A percentile compares a stretch with the other conserved stretches of the same genome.
phyloP scores from a whole-genome alignment of 345 rosid species.

The Salix arbutifolia region DNA sequence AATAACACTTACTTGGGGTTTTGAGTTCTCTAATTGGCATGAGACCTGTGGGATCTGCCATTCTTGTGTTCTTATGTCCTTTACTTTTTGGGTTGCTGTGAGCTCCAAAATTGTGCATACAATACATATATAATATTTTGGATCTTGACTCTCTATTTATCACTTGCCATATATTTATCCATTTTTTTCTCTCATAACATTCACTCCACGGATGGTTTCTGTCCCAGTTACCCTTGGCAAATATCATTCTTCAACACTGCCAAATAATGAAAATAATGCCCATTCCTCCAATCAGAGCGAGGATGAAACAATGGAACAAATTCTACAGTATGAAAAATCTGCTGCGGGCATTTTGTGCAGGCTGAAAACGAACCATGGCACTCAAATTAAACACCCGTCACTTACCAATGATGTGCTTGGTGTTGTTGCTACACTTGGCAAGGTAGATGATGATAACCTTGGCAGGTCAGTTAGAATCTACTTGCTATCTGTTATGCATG shows the following conservation, averaged over 20 bases:
- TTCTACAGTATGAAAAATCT: constrained; percentile 50
- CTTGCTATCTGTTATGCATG: constrained; percentile 1
- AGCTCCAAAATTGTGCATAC: not conserved
- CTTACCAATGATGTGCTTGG: constrained; percentile 62
- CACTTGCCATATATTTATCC: not conserved
- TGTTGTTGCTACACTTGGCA: constrained; percentile 76
- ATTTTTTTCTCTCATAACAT: not conserved
- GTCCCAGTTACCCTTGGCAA: constrained; percentile 59
- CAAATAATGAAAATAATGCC: constrained; percentile 24
- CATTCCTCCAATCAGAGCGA: constrained; percentile 40
- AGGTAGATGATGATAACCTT: constrained; percentile 67
- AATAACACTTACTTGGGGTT: not conserved
- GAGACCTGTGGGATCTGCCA: too few relatives aligned
- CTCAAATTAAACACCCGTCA: constrained; percentile 40
- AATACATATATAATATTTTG: not conserved
- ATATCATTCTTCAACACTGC: constrained; percentile 39
- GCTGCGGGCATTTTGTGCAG: constrained; percentile 74
- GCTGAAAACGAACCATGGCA: constrained; percentile 38
- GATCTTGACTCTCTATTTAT: not conserved
- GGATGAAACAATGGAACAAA: constrained; percentile 53
- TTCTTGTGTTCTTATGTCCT: not conserved
- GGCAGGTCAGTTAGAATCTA: constrained; percentile 53
- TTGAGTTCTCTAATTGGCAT: too few relatives aligned
- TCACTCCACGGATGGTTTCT: constrained; percentile 9
- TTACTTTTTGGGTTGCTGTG: not conserved